Conservation (phyloP, 176 grass and related monocot genomes). For the Dactylis glomerata region DNA sequence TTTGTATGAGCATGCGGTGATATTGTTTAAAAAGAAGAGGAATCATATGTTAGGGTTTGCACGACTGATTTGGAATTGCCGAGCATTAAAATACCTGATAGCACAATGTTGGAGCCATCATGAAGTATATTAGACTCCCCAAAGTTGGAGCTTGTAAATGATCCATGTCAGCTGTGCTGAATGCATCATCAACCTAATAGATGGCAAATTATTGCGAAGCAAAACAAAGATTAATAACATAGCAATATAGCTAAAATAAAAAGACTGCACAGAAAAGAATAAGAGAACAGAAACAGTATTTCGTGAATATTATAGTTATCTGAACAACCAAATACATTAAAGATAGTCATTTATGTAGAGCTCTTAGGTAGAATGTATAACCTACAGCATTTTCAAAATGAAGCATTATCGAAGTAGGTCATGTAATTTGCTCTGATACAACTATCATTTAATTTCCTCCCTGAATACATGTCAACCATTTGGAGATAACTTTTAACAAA, state of each 20-base stretch:
- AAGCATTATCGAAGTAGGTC: not conserved
- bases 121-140: slow-evolving; percentile 72
- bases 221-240: not conserved
- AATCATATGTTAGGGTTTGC: not conserved
- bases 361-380: not conserved
- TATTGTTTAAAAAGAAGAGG: not conserved
- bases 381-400: not conserved
- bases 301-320: not conserved
- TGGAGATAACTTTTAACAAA: not conserved
- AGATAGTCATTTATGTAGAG: slow-evolving; percentile 12
- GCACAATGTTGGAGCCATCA: slow-evolving; percentile 93
- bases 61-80: not conserved
- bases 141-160: slow-evolving; percentile 67
- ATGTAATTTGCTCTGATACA: slow-evolving; percentile 11
- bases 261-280: not conserved
- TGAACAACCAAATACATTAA: not conserved
- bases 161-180: slow-evolving; percentile 39
- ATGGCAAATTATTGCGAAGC: slow-evolving; percentile 21
- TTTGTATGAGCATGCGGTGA: not conserved
- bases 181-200: slow-evolving; percentile 43
- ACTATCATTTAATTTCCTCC: not conserved
- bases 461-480: not conserved
- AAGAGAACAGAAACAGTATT: not conserved
- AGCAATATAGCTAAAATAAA: slow-evolving; percentile 8
- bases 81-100: slow-evolving; percentile 67